Conservation (phyloP, 768 basidiomycete species). For the Sarcodon sp. region DNA sequence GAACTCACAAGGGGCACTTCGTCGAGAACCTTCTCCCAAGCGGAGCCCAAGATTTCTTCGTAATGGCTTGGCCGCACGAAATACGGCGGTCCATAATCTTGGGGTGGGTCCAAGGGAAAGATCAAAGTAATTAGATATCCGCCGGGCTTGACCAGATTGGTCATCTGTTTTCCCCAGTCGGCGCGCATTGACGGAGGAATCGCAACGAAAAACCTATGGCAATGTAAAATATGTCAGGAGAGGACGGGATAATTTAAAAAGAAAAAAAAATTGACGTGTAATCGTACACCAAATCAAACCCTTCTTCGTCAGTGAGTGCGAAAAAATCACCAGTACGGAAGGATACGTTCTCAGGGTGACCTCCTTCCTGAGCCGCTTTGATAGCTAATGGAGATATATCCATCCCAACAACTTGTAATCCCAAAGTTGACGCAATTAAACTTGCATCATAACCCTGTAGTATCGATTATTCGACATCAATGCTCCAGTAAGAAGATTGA, state of each 20-base stretch:
- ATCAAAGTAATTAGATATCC: conserved; percentile 50
- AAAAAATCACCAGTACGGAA: conserved; percentile 46
- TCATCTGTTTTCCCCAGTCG: conserved; percentile 49
- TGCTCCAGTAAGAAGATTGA: not conserved
- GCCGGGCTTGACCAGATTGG: conserved; percentile 41
- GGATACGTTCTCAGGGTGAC: conserved; percentile 18
- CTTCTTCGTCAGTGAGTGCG: conserved; percentile 19
- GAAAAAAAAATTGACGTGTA: conserved; percentile 31
- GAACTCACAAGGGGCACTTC: conserved; percentile 31
- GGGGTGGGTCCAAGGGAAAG: conserved; percentile 37
- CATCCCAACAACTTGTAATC: conserved; percentile 34
- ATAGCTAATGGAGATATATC: conserved; percentile 49
- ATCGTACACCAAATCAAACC: conserved; percentile 50
- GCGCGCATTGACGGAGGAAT: conserved; percentile 39
- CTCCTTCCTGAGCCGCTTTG: conserved; percentile 28
- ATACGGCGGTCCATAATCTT: conserved; percentile 46
- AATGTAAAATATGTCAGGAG: not conserved
- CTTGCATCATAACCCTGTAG: conserved; percentile 48
- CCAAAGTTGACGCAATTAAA: conserved; percentile 35
- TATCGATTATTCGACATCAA: not conserved
- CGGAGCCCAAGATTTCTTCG: conserved; percentile 29
- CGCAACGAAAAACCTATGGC: conserved; percentile 55
- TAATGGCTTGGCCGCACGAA: conserved; percentile 48
- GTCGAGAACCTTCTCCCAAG: conserved; percentile 43
- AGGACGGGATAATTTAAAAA: not conserved